Evolutionary conservation across 176 grass and related monocot species (phyloP), one percentile per base, ranked within the genome.

Genomic region (Lolium multiflorum): DNA sequence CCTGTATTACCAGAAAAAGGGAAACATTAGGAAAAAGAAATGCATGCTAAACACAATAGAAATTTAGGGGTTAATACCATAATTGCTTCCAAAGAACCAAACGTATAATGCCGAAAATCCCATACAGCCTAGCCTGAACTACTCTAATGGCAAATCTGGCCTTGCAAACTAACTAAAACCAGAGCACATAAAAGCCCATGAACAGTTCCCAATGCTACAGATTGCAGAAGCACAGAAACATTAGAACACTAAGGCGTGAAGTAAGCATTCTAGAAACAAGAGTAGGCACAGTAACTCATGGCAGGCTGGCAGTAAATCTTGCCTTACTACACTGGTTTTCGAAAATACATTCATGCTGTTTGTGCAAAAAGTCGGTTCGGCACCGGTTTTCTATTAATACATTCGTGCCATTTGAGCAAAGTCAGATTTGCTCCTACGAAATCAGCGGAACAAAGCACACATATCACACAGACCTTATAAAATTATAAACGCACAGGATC

Each of bases 1-100:
- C 84, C 91, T 94, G 78, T 56, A 81, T 84, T 75, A 68, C 3
- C 26, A 52, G 63, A 86, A 79, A 48, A 77, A 59, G n/a, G 0
- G n/a, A 60, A 59, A 26, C 4, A 76, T 56, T 17, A 67, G 20
- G 24, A 85, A 77, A 54, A 56, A 66, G 9, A 85, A 83, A 43
- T 41, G 52, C 17, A 67, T 38, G 51, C 46, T 24, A 54, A 18
- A 20, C 28, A 76, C 5, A 84, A 49, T 11, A 35, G 2, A 62
- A 50, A 38, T 39, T 52, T 76, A 39, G 16, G 56, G 2, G 54
- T 15, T 39, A 7, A 24, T 21, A 77, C 5, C 20, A 3, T 72
- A 71, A 65, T n/a, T 54, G 47, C 59, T 77, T 84, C 26, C 25
- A 76, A 50, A 76, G 18, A 76, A 22, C 3, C 7, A 84, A 62